Evolutionary conservation across 2,329 filamentous ascomycete species (phyloP).

Genomic region (Westerdykella ornata): DNA sequence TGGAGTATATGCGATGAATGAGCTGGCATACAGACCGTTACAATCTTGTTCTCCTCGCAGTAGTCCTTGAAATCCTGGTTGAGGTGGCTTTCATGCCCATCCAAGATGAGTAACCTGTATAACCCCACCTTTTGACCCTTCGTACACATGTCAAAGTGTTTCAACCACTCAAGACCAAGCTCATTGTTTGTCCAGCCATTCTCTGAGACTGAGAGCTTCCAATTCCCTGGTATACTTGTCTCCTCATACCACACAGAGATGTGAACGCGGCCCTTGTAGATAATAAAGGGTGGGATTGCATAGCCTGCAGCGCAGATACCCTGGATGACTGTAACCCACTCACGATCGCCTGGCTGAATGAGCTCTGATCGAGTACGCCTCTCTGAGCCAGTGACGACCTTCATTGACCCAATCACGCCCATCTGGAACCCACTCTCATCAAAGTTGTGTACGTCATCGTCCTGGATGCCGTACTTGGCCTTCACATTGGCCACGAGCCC

Average conservation of each 20-base stretch:
- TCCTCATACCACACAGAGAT: slow-evolving; percentile 6
- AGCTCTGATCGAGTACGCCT: slow-evolving; percentile 3
- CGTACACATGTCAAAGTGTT: slow-evolving; percentile 1
- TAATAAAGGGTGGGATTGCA: slow-evolving; percentile 6
- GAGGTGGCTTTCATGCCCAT: slow-evolving; percentile 33
- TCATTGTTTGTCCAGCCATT: slow-evolving; percentile 1
- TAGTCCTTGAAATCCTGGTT: slow-evolving; percentile 32
- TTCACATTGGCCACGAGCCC: slow-evolving; percentile 8
- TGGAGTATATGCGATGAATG: too few relatives aligned
- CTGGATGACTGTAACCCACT: slow-evolving; percentile 5
- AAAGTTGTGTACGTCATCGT: slow-evolving; percentile 16
- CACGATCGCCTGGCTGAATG: slow-evolving; percentile 5
- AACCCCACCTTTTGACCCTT: neutral
- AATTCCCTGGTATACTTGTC: neutral
- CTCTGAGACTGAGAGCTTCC: neutral
- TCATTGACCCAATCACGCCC: slow-evolving; percentile 7
- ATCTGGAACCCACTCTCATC: slow-evolving; percentile 14
- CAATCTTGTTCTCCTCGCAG: slow-evolving; percentile 35
- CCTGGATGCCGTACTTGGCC: slow-evolving; percentile 8
- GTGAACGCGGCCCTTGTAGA: slow-evolving; percentile 2
- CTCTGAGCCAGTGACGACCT: slow-evolving; percentile 8
- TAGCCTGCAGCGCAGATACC: slow-evolving; percentile 5
- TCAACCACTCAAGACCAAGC: slow-evolving; percentile 2
- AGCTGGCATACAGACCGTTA: slow-evolving; percentile 31
- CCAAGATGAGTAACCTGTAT: slow-evolving; percentile 29